phyloP scores from a whole-genome alignment of 225 moss, liverwort and hornwort species.

The Rhytidiadelphus loreus region DNA sequence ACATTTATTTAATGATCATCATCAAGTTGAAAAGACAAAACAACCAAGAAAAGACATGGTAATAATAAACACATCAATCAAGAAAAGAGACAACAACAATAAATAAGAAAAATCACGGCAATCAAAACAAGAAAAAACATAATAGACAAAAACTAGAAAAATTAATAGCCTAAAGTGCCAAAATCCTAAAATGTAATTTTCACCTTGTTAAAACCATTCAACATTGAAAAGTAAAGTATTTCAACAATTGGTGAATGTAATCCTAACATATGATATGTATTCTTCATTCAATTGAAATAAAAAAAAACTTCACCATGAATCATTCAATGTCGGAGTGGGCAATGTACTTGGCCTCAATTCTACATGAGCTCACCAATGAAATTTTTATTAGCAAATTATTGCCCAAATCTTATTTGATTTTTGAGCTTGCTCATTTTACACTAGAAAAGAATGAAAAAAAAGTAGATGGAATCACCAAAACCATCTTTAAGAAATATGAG shows the following conservation, averaged over 20 bases:
- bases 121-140: background rate
- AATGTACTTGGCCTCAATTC: background rate
- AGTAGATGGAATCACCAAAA: background rate
- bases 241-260: background rate
- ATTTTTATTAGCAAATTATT: background rate
- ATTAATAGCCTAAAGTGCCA: rapidly evolving
- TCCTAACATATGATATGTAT: background rate
- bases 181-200: background rate
- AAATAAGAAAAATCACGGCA: rapidly evolving
- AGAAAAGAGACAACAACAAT: background rate
- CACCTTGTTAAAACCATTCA: background rate
- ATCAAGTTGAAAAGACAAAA: background rate
- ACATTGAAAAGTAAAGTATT: background rate
- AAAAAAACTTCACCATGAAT: background rate
- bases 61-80: background rate
- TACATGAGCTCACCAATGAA: rapidly evolving
- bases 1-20: background rate
- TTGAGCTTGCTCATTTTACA: too few species aligned
- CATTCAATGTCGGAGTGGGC: rapidly evolving
- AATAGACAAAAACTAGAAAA: background rate
- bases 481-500: too few species aligned
- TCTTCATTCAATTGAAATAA: background rate
- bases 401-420: background rate
- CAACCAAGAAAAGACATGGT: background rate
- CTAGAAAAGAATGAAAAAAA: background rate